Percentiles rank a stretch among this genome's conserved stretches.
phyloP scores from a whole-genome alignment of 192 early-diverging fungal genomes.

The Kappamyces sp. region DNA sequence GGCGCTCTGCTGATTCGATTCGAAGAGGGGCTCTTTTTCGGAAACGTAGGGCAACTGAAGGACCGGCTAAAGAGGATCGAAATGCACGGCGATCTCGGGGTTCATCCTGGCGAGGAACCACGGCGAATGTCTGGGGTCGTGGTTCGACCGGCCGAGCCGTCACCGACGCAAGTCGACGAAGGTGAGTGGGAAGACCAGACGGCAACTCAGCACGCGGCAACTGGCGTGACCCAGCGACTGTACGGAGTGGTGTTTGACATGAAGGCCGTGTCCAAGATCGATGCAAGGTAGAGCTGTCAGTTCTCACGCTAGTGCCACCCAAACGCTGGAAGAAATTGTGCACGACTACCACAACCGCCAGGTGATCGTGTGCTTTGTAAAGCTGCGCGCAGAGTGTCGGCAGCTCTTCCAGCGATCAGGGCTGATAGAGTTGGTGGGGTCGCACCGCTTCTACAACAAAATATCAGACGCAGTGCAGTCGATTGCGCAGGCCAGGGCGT shows the following conservation, averaged over 20 bases:
- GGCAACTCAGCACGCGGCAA: not conserved
- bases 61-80: constrained; percentile 90
- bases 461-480: not conserved
- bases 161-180: not conserved
- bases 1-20: constrained; percentile 83
- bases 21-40: constrained; percentile 94
- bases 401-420: not conserved
- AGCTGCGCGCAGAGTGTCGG: constrained; percentile 50
- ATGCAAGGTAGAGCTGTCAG: constrained; percentile 64
- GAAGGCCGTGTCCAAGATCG: constrained; percentile 77
- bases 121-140: constrained; percentile 15
- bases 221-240: not conserved
- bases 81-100: constrained; percentile 85
- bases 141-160: not conserved
- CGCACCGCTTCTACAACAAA: constrained; percentile 9
- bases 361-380: constrained; percentile 89
- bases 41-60: constrained; percentile 93
- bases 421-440: not conserved
- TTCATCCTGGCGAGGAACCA: constrained; percentile 91
- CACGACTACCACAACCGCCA: constrained; percentile 71
- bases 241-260: constrained; percentile 84
- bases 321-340: constrained; percentile 86
- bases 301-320: constrained; percentile 54
- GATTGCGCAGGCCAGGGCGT: not conserved
- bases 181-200: not conserved